Conservation (phyloP, 2,329 filamentous ascomycete genomes). For the Stagonosporopsis rhizophila region DNA sequence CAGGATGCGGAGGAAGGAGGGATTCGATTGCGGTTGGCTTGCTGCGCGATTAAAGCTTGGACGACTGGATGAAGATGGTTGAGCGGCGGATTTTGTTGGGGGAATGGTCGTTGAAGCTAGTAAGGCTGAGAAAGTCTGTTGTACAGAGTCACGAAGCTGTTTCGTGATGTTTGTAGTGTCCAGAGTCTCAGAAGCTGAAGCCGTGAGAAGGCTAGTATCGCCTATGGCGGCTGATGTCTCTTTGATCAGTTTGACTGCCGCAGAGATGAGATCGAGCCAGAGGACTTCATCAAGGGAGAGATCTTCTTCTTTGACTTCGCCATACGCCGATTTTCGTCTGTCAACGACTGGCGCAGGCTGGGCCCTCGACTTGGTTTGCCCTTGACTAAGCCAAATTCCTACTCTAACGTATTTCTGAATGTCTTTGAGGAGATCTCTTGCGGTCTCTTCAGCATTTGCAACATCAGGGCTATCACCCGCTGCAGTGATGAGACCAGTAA, state of each 20-base stretch:
- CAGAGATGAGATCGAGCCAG: constrained; percentile 71
- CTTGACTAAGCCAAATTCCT: constrained; percentile 94
- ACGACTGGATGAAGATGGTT: constrained; percentile 23
- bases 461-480: constrained; percentile 64
- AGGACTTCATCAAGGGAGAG: constrained; percentile 67
- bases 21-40: constrained; percentile 54
- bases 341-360: constrained; percentile 46
- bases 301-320: constrained; percentile 62
- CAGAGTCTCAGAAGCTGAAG: constrained; percentile 41
- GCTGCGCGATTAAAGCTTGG: constrained; percentile 31
- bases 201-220: constrained; percentile 38
- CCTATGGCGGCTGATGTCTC: constrained; percentile 58
- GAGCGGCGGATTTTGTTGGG: constrained; percentile 22
- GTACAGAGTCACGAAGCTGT: constrained; percentile 79
- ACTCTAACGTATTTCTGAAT: constrained; percentile 91
- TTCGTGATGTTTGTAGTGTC: constrained; percentile 69
- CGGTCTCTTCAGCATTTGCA: constrained; percentile 67
- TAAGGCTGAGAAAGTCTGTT: constrained; percentile 88
- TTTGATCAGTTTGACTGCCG: constrained; percentile 63
- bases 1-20: constrained; percentile 87
- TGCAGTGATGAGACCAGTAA: constrained; percentile 75
- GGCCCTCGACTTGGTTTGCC: constrained; percentile 71
- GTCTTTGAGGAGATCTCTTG: constrained; percentile 75
- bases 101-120: constrained; percentile 69
- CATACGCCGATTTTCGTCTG: constrained; percentile 41